Conservation (phyloP, 768 basidiomycete genomes). For the Leccinum longicurvipes region DNA sequence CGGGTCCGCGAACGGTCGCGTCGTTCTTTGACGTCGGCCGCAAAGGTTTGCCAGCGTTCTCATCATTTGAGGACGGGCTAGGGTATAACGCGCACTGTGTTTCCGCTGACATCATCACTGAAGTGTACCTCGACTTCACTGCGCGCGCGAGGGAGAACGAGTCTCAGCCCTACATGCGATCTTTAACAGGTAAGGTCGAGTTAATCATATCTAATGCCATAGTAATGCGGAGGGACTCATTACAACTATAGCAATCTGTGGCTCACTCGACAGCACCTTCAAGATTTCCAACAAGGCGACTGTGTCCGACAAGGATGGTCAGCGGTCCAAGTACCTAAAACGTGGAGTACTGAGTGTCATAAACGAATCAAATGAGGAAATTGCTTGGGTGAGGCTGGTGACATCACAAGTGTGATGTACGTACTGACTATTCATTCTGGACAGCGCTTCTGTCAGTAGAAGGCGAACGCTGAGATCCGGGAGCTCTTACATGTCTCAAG, state of each 20-base stretch:
- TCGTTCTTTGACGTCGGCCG: not conserved
- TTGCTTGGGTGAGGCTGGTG: not conserved
- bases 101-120: not conserved
- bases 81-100: not conserved
- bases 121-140: not conserved
- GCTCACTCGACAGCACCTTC: not conserved
- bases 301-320: not conserved
- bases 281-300: not conserved
- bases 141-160: not conserved
- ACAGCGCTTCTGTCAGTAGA: not conserved
- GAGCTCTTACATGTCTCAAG: not conserved
- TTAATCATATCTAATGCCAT: not conserved
- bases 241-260: not conserved
- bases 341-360: not conserved
- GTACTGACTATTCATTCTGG: not conserved
- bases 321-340: not conserved
- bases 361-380: not conserved
- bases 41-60: not conserved
- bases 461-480: not conserved
- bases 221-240: not conserved
- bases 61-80: not conserved
- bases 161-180: not conserved
- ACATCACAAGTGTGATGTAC: not conserved
- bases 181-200: not conserved
- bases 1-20: not conserved